Evolutionary conservation across 2,329 filamentous ascomycete genomes (phyloP).

Genomic region (Sporothrix pallida): DNA sequence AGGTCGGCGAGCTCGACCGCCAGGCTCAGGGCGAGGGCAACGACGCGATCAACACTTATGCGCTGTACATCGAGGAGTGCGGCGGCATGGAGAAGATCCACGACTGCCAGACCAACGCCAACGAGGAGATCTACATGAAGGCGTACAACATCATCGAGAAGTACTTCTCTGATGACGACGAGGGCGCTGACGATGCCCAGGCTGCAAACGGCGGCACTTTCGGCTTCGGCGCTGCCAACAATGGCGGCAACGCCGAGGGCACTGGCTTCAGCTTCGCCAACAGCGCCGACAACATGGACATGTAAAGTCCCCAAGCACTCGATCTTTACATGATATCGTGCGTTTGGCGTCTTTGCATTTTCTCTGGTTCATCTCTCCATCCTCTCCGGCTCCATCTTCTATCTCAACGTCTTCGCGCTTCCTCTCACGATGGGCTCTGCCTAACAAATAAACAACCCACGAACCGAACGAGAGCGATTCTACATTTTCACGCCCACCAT

Average conservation of each 20-base stretch:
- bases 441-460: constrained; percentile 10
- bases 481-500: background rate
- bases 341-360: constrained; percentile 7
- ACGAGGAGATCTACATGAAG: constrained; percentile 99
- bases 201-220: constrained; percentile 75
- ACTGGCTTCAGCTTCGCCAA: constrained; percentile 95
- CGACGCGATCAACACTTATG: constrained; percentile 92
- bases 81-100: constrained; percentile 99
- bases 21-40: constrained; percentile 76
- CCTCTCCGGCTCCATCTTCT: background rate
- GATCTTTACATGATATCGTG: background rate
- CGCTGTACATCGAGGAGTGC: constrained; percentile 97
- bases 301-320: constrained; percentile 52
- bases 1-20: constrained; percentile 99
- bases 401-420: background rate
- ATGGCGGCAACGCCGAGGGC: constrained; percentile 58
- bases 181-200: constrained; percentile 85
- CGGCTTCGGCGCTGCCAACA: constrained; percentile 72
- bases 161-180: constrained; percentile 99
- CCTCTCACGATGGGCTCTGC: background rate
- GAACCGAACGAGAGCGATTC: background rate
- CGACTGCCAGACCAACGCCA: constrained; percentile 99
- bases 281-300: constrained; percentile 68
- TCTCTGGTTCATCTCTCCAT: background rate
- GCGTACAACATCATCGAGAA: constrained; percentile 99